phyloP scores from a whole-genome alignment of 768 basidiomycete species.

The Kwoniella heveanensis region DNA sequence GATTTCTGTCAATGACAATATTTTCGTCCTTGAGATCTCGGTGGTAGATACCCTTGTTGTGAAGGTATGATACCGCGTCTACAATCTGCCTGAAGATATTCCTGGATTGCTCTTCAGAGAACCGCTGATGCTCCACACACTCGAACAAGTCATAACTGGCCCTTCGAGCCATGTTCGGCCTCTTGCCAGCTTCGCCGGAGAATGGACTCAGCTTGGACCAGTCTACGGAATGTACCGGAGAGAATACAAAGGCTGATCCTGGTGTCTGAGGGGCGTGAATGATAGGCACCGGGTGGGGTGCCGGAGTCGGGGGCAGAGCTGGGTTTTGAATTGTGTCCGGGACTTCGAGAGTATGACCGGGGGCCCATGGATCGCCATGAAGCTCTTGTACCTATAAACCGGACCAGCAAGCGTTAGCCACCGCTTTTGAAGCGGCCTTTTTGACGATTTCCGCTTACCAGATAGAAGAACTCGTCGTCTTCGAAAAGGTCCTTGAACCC shows the following conservation, averaged over 20 bases:
- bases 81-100: conserved; percentile 86
- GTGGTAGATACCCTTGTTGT: conserved; percentile 56
- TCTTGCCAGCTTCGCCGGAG: conserved; percentile 9
- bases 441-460: conserved; percentile 62
- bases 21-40: conserved; percentile 60
- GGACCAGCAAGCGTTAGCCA: conserved; percentile 10
- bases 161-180: conserved; percentile 62
- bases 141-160: conserved; percentile 92
- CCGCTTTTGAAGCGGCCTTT: background rate
- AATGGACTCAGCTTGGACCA: conserved; percentile 23
- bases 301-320: conserved; percentile 17
- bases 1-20: conserved; percentile 59
- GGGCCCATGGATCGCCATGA: conserved; percentile 83
- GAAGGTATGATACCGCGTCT: conserved; percentile 77
- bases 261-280: conserved; percentile 20
- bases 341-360: conserved; percentile 23
- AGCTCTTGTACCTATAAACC: conserved; percentile 76
- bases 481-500: conserved; percentile 81
- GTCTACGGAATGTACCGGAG: conserved; percentile 18
- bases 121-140: conserved; percentile 84
- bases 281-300: conserved; percentile 7
- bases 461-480: conserved; percentile 79
- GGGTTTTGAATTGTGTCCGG: conserved; percentile 7
- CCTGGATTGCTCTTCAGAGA: conserved; percentile 75
- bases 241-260: conserved; percentile 18